Evolutionary conservation across 331 rosid species (phyloP).

Genomic region (Malus hybrid): DNA sequence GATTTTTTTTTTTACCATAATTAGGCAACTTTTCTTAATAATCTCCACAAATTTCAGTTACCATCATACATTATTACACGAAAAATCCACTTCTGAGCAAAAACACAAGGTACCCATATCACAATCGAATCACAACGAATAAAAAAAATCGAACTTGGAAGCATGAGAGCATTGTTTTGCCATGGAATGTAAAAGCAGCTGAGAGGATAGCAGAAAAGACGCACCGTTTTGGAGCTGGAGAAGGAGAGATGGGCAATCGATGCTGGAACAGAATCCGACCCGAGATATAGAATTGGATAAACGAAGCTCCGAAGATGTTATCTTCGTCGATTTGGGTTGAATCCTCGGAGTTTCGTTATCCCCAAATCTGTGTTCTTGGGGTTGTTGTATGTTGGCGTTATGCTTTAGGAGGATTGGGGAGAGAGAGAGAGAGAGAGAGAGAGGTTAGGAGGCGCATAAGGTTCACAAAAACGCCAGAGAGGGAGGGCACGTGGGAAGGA

Average conservation of each 20-base stretch:
- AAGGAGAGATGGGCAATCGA: neutral
- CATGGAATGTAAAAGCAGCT: neutral
- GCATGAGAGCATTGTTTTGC: neutral
- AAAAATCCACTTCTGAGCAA: neutral
- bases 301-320: neutral
- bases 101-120: neutral
- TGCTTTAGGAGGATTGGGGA: neutral
- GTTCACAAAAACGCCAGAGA: constrained; percentile 7
- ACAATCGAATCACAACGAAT: neutral
- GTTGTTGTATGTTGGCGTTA: neutral
- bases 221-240: neutral
- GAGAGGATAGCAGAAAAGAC: neutral
- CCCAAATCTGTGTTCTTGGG: neutral
- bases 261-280: neutral
- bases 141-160: neutral
- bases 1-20: neutral
- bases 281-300: neutral
- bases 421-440: neutral
- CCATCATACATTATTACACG: neutral
- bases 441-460: neutral
- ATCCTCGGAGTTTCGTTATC: neutral
- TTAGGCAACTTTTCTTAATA: neutral
- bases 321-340: neutral
- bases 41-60: neutral
- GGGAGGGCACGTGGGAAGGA: neutral